phyloP scores from a whole-genome alignment of 352 stramenopile species.

The Thalassiosira livingstoniorum region DNA sequence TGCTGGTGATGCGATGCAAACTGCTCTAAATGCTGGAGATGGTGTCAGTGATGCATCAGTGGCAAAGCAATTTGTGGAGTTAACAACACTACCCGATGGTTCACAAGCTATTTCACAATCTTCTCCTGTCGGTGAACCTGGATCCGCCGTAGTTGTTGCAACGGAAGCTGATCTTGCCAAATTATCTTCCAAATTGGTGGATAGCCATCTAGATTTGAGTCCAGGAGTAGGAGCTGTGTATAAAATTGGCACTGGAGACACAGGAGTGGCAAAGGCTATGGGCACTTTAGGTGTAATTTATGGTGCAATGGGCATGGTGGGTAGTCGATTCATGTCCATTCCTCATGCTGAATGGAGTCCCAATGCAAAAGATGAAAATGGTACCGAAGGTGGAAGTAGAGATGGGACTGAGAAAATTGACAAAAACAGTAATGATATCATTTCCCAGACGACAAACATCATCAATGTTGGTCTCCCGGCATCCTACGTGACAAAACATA shows the following conservation, averaged over 20 bases:
- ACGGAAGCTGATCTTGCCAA: constrained; percentile 70
- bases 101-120: constrained; percentile 56
- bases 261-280: constrained; percentile 73
- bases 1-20: constrained; percentile 3
- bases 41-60: neutral
- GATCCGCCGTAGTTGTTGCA: constrained; percentile 72
- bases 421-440: neutral
- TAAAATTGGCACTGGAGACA: constrained; percentile 70
- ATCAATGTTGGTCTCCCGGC: constrained; percentile 60
- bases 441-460: constrained; percentile 3
- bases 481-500: constrained; percentile 68
- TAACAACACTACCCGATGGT: constrained; percentile 71
- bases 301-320: constrained; percentile 58
- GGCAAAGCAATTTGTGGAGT: constrained; percentile 52
- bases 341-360: constrained; percentile 66
- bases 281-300: constrained; percentile 67
- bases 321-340: constrained; percentile 62
- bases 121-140: constrained; percentile 50
- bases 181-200: constrained; percentile 3
- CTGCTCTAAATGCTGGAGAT: neutral
- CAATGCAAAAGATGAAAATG: neutral
- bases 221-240: constrained; percentile 58
- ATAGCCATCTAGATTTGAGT: constrained; percentile 2
- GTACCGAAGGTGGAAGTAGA: constrained; percentile 6
- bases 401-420: neutral